These are phyloP conservation scores for Beauveria varroae DNA, from an alignment of 2,329 filamentous ascomycete genomes.

Conservation along the genomic window DNA sequence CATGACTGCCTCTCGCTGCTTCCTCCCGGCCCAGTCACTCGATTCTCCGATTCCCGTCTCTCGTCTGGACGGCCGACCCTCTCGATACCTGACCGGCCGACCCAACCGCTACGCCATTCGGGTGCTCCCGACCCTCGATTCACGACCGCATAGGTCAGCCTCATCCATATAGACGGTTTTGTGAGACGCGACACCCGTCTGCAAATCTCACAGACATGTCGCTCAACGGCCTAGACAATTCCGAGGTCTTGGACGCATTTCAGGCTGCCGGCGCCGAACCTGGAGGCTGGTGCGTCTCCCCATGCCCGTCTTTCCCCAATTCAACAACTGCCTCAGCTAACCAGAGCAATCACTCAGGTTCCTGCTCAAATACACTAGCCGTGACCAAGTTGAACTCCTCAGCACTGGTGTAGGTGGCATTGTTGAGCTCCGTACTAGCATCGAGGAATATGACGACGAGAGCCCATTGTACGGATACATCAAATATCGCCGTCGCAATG, in stretches of 20 bases:
- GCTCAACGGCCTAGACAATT: slow-evolving; percentile 86
- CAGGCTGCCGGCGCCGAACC: slow-evolving; percentile 72
- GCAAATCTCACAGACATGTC: slow-evolving; percentile 55
- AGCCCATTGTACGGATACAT: slow-evolving; percentile 90
- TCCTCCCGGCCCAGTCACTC: not conserved
- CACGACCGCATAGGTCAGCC: slow-evolving; percentile 4
- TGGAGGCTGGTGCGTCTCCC: slow-evolving; percentile 75
- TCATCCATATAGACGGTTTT: not conserved
- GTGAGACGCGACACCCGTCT: not conserved
- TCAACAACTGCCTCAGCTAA: slow-evolving; percentile 10
- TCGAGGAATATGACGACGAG: slow-evolving; percentile 71
- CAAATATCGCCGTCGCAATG: slow-evolving; percentile 80
- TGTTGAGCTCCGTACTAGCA: slow-evolving; percentile 69
- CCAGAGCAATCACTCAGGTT: slow-evolving; percentile 55
- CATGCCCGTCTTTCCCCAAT: not conserved
- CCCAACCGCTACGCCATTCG: not conserved
- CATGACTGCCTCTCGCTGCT: not conserved
- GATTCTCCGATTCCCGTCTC: not conserved
- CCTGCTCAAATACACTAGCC: slow-evolving; percentile 79
- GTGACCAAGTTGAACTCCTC: slow-evolving; percentile 80
- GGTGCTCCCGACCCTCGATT: not conserved
- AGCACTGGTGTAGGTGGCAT: slow-evolving; percentile 74
- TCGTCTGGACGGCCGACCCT: not conserved
- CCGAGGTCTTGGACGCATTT: slow-evolving; percentile 75
- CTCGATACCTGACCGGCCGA: slow-evolving; percentile 1